Evolutionary conservation across 1,139 yeast genomes (phyloP), one percentile per base, ranked within the genome.

Genomic region (Fermentozyma sake): DNA sequence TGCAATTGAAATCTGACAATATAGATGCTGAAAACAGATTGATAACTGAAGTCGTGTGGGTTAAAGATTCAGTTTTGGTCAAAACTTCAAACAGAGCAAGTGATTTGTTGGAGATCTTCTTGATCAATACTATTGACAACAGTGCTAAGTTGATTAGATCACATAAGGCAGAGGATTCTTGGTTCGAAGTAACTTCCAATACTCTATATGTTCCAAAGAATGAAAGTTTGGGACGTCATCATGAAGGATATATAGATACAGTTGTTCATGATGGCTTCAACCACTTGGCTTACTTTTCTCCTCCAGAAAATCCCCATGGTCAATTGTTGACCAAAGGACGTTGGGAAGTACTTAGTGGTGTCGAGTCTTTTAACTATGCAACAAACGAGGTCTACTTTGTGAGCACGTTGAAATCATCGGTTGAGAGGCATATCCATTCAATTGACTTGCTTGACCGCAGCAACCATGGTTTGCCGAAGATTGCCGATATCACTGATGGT

Each of bases 111-210:
- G 70, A 59, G 36, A 58, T 55, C 25, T 67, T 50, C 50, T 68
- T 53, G 32, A 61, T 61, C 23, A 57, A 61, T 37, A 55, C 61
- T 14, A 40, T 37, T 25, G 47, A 24, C 12, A 43, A 53, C 16
- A 35, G 49, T 0, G 51, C 65, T 20, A 40, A 35, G 23, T 61
- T 53, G 23, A 55, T 67, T 8, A 57, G 78, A 35, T 50, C 61
- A 4, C 56, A 53, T 26, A 37, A 38, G 2, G 61, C 64, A 3
- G 58, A 66, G 24, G 59, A 71, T 11, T 66, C 76, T 7, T 73
- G 84, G 71, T 86, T 89, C 63, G 98, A 91, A 50, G 77, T 89
- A 20, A 72, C 85, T 6, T 84, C 80, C 37, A 76, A 79, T 40
- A 78, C 93, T 0, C 56, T 72, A 18, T 79, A 59, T 45, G 68